These are phyloP conservation scores for Gossypium davidsonii DNA, from an alignment of 441 rosid genomes.

Conservation along the genomic window DNA sequence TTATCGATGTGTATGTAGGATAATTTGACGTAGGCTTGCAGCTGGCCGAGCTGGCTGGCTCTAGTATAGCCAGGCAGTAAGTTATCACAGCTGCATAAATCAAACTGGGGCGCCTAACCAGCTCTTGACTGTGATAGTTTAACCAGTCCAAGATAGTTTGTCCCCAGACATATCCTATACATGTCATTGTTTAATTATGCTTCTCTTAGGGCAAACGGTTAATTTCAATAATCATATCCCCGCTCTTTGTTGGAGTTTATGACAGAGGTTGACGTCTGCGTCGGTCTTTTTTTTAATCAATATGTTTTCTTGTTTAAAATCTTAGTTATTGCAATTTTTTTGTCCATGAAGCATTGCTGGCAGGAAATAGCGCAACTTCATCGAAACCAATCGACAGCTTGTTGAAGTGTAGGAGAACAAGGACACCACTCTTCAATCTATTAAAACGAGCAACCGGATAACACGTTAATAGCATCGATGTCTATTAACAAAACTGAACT, in stretches of 20 bases:
- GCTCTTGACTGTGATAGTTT: conserved; percentile 61
- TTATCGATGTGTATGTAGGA: no score
- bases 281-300: neutral
- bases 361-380: neutral
- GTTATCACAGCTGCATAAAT: conserved; percentile 68
- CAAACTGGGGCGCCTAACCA: conserved; percentile 47
- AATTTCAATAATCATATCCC: no score
- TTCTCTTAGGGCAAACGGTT: no score
- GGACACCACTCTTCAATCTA: neutral
- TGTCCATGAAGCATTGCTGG: neutral
- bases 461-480: no score
- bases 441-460: neutral
- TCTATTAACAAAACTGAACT: no score
- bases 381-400: neutral
- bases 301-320: neutral
- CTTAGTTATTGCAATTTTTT: neutral
- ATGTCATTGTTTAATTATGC: no score
- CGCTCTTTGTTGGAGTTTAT: no score
- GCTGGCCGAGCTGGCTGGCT: conserved; percentile 97
- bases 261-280: no score
- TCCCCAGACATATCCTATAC: conserved; percentile 33
- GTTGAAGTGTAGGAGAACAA: neutral
- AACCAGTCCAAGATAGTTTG: conserved; percentile 55
- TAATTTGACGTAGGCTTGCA: conserved; percentile 26
- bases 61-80: conserved; percentile 63